Evolutionary conservation across 176 grass and related monocot genomes (phyloP).

Genomic region (Zea mays): Zm-B73-REFERENCE-NAM-5.0 NC_050104.1:149064501-149065000

Average conservation of each 20-base stretch:
- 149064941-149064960: too few species aligned
- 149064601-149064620: constrained; percentile 36
- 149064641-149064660: background rate
- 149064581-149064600: background rate
- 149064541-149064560: background rate
- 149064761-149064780: background rate
- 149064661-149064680: background rate
- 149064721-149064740: background rate
- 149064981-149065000: too few species aligned
- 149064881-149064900: too few species aligned
- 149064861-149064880: too few species aligned
- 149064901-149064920: too few species aligned
- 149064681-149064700: too few species aligned
- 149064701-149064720: too few species aligned
- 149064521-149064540: background rate
- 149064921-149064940: too few species aligned
- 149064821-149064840: too few species aligned
- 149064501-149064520: constrained; percentile 10
- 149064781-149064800: too few species aligned
- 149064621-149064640: background rate
- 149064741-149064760: background rate
- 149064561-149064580: background rate
- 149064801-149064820: too few species aligned
- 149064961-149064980: too few species aligned
- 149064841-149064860: background rate